phyloP scores from a whole-genome alignment of 305 asterid species.

The Coffea humblotiana region DNA sequence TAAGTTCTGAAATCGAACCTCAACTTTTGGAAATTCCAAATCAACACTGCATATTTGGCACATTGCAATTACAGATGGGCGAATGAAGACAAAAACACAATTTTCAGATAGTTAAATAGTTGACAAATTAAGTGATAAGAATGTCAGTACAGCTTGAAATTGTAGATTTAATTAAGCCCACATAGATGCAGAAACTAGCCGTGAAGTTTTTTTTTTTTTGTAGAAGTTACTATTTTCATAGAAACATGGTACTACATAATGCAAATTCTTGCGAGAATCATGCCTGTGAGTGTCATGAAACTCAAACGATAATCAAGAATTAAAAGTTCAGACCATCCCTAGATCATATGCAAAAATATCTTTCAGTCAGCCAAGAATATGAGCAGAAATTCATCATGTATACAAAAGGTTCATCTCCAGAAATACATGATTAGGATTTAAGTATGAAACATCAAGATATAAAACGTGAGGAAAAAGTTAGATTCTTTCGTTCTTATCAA shows the following conservation, averaged over 20 bases:
- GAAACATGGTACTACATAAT: not conserved
- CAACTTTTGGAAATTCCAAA: constrained; percentile 87
- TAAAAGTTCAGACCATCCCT: not conserved
- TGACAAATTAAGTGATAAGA: not conserved
- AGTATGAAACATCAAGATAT: not conserved
- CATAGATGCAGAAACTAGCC: not conserved
- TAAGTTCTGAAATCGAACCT: constrained; percentile 78
- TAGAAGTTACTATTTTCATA: not conserved
- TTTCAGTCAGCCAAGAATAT: not conserved
- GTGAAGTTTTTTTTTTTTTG: not conserved
- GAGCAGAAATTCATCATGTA: not conserved
- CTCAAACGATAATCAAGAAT: not conserved
- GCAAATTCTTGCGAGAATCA: not conserved
- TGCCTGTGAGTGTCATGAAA: too few relatives aligned
- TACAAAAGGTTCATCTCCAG: not conserved
- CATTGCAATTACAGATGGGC: not conserved
- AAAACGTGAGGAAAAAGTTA: not conserved
- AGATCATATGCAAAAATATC: not conserved
- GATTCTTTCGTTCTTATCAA: too few relatives aligned
- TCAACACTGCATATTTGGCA: constrained; percentile 61
- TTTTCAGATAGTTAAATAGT: not conserved
- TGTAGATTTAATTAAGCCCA: not conserved
- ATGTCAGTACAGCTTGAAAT: not conserved
- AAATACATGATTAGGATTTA: not conserved
- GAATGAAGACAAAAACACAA: not conserved